Base-by-base conservation (phyloP, 2,329 filamentous ascomycete genomes). In the Fusarium sp. region DNA sequence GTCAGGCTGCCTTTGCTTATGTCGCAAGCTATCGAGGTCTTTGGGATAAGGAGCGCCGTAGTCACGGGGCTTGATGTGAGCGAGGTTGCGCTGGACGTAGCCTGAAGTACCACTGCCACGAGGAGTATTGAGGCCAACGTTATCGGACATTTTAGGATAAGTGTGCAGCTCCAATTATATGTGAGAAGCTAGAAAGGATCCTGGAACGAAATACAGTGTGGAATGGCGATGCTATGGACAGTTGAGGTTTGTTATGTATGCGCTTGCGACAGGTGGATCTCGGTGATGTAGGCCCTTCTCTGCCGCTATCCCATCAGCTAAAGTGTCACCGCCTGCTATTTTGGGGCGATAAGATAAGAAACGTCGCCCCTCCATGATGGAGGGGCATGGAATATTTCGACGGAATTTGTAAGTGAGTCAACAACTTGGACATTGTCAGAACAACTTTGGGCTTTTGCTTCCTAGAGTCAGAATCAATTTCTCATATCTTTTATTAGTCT, bases 21-120 rank as follows among this genome's bases (percentile, higher is more conserved):
- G 93, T 75, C 90, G 91, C 72, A 92, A 85, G 60, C 83, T 85
- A 74, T 92, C 88, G 69, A 88, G 83, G 76, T 92, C 89, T 67
- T 89, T 89, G 33, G 90, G 88, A 80, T 97, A 97, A 0, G 94
- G 95, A 18, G 90, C 90, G 62, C 85, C 87, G 74, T 89, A 88
- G 82, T 97, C 94, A 81, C 95, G 94, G 31, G 93, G 94, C 77
- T 88, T 90, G 74, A 98, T 90, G 78, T 95, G 91, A 18, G 96
- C 96, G 36, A 94, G 89, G 83, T 98, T 99, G 80, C 94, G 93
- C 82, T 98, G 95, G 58, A 99, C 95, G 79, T 98, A 98, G 78
- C 96, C 96, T 1, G 95, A 98, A 59, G 96, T 99, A 48, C 96
- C 96, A 78, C 93, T 97, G 72, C 96, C 96, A 76, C 96, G 91